A percentile compares a stretch with the other conserved stretches of the same genome.
Conservation (phyloP, 176 grass and related monocot genomes). For the Miscanthus lutarioriparius region DNA sequence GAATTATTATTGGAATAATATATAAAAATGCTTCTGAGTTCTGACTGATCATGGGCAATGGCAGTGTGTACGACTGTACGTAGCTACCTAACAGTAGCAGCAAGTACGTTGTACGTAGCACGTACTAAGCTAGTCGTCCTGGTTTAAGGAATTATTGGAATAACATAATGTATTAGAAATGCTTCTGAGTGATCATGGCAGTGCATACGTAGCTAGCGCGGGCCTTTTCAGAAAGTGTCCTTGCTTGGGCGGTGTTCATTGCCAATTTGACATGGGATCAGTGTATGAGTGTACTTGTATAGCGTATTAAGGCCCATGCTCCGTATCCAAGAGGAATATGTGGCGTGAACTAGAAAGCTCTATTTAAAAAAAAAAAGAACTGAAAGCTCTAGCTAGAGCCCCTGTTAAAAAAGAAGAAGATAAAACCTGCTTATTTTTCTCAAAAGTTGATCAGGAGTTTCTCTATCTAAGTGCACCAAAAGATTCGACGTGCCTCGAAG, state of each 20-base stretch:
- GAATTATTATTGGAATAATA: too few relatives aligned
- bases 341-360: not conserved
- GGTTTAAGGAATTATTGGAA: not conserved
- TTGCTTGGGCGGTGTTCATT: not conserved
- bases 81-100: not conserved
- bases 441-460: not conserved
- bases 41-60: too few relatives aligned
- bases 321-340: slow-evolving; percentile 1
- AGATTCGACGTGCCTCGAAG: not conserved
- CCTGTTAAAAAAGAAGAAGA: too few relatives aligned
- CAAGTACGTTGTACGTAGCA: too few relatives aligned
- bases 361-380: too few relatives aligned
- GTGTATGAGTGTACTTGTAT: not conserved
- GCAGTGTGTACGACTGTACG: too few relatives aligned
- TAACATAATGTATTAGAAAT: not conserved
- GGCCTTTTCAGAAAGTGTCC: not conserved
- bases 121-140: not conserved
- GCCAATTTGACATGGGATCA: not conserved
- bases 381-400: not conserved
- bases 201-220: not conserved
- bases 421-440: too few relatives aligned
- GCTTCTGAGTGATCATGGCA: not conserved
- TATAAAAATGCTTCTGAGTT: too few relatives aligned
- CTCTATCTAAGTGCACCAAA: not conserved
- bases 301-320: not conserved